phyloP scores from a whole-genome alignment of 2,329 filamentous ascomycete genomes.

The Neofusicoccum cordaticola region DNA sequence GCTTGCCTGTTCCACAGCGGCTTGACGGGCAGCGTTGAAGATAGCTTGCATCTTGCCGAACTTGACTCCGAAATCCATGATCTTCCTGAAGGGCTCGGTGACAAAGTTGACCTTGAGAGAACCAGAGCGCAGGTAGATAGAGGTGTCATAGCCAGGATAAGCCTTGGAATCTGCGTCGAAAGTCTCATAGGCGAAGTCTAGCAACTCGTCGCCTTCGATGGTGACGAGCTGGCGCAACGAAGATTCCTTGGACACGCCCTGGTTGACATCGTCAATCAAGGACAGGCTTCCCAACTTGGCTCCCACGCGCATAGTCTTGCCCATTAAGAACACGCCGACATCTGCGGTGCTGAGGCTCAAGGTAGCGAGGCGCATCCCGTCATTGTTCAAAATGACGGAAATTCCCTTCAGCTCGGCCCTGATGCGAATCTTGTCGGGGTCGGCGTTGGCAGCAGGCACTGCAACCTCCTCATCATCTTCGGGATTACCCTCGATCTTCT shows the following conservation, averaged over 20 bases:
- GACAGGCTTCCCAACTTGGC: slow-evolving; percentile 84
- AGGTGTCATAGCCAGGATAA: slow-evolving; percentile 94
- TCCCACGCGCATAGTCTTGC: slow-evolving; percentile 81
- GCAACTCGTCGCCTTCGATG: slow-evolving; percentile 92
- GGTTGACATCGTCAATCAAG: slow-evolving; percentile 88
- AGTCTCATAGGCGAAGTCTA: slow-evolving; percentile 96
- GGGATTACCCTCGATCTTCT: slow-evolving; percentile 21
- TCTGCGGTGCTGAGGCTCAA: slow-evolving; percentile 90
- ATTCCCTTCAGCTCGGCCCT: slow-evolving; percentile 94
- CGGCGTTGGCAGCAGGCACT: slow-evolving; percentile 35
- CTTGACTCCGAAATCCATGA: slow-evolving; percentile 95
- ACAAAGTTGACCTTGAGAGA: slow-evolving; percentile 97
- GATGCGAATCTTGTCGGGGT: slow-evolving; percentile 79
- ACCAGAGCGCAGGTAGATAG: slow-evolving; percentile 83
- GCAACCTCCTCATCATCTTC: slow-evolving; percentile 33
- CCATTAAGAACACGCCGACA: slow-evolving; percentile 82
- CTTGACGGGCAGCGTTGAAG: slow-evolving; percentile 94
- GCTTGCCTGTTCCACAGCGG: slow-evolving; percentile 87
- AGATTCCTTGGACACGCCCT: slow-evolving; percentile 78
- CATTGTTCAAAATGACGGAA: slow-evolving; percentile 91
- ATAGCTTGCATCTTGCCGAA: slow-evolving; percentile 99
- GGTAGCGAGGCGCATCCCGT: slow-evolving; percentile 90
- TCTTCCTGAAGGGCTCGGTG: slow-evolving; percentile 96
- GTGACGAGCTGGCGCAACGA: slow-evolving; percentile 82
- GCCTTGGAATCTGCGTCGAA: slow-evolving; percentile 73